A percentile compares a stretch with the other conserved stretches of the same genome.
phyloP scores from a whole-genome alignment of 208 protist species.

The Wallacemonas rigidus region DNA sequence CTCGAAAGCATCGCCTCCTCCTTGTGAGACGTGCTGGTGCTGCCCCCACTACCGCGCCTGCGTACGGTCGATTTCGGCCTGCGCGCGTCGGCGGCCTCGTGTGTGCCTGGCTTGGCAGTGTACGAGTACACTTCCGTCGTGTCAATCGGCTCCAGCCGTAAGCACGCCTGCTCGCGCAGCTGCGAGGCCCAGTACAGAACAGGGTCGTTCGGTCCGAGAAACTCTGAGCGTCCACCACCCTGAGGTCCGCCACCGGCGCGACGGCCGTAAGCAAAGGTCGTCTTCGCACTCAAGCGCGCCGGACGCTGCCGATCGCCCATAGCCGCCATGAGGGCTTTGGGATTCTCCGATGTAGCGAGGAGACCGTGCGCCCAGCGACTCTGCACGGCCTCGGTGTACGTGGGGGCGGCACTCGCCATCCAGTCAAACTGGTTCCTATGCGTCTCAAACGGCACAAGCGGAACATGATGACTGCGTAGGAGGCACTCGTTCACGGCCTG shows the following conservation, averaged over 20 bases:
- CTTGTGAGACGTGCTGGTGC: background rate
- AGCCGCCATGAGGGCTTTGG: background rate
- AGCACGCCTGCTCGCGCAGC: slow-evolving; percentile 27
- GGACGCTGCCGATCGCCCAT: slow-evolving; percentile 1
- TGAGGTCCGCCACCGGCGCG: slow-evolving; percentile 23
- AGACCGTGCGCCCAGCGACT: slow-evolving; percentile 16
- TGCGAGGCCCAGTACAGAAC: slow-evolving; percentile 38
- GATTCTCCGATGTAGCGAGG: slow-evolving; percentile 3
- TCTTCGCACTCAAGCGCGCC: slow-evolving; percentile 21
- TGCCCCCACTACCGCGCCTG: background rate
- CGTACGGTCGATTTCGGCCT: too few relatives aligned
- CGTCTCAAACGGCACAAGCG: slow-evolving; percentile 51
- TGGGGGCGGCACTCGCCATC: slow-evolving; percentile 13
- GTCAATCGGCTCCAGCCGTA: slow-evolving; percentile 36
- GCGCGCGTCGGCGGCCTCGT: background rate
- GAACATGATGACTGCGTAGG: slow-evolving; percentile 57
- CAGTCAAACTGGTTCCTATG: slow-evolving; percentile 6
- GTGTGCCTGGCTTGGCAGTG: background rate
- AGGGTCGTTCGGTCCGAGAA: slow-evolving; percentile 29
- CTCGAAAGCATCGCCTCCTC: background rate
- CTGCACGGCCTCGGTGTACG: slow-evolving; percentile 12
- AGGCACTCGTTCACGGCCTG: slow-evolving; percentile 30
- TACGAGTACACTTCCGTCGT: slow-evolving; percentile 22
- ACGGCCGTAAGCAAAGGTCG: slow-evolving; percentile 26
- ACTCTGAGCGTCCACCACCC: slow-evolving; percentile 28